These are phyloP conservation scores for Trametes cubensis DNA, from an alignment of 768 basidiomycete species.

Conservation along the genomic window DNA sequence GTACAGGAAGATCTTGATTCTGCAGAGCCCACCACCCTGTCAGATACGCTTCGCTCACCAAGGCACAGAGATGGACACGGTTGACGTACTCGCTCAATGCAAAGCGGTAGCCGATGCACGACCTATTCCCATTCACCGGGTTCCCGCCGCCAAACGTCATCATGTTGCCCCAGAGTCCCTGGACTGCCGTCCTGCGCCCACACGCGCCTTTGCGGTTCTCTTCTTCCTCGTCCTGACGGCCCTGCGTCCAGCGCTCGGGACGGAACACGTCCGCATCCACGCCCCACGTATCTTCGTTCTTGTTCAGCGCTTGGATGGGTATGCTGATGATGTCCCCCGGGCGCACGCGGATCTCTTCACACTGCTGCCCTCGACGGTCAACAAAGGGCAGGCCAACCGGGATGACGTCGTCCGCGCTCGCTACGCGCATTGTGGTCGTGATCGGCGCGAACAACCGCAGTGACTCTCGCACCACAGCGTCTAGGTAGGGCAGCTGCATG, in stretches of 20 bases:
- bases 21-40: constrained; percentile 29
- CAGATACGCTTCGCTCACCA: not conserved
- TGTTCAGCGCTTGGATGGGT: constrained; percentile 63
- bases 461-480: constrained; percentile 61
- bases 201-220: not conserved
- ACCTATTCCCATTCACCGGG: constrained; percentile 52
- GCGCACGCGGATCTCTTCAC: constrained; percentile 26
- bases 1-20: constrained; percentile 66
- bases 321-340: constrained; percentile 61
- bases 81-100: constrained; percentile 59
- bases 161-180: constrained; percentile 55
- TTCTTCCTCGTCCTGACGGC: not conserved
- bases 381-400: constrained; percentile 46
- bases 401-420: constrained; percentile 48
- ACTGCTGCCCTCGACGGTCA: constrained; percentile 26
- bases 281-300: constrained; percentile 59
- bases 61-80: not conserved
- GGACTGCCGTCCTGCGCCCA: constrained; percentile 52
- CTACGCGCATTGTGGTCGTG: constrained; percentile 60
- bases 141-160: constrained; percentile 62
- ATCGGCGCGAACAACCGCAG: constrained; percentile 60
- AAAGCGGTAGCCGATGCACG: constrained; percentile 65
- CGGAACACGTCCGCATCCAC: constrained; percentile 64
- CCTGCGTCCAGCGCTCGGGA: constrained; percentile 37
- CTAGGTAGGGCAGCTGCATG: constrained; percentile 51